Evolutionary conservation across 306 rosid species (phyloP), one percentile per base, ranked within the genome.

Genomic region (Trifolium repens): DNA sequence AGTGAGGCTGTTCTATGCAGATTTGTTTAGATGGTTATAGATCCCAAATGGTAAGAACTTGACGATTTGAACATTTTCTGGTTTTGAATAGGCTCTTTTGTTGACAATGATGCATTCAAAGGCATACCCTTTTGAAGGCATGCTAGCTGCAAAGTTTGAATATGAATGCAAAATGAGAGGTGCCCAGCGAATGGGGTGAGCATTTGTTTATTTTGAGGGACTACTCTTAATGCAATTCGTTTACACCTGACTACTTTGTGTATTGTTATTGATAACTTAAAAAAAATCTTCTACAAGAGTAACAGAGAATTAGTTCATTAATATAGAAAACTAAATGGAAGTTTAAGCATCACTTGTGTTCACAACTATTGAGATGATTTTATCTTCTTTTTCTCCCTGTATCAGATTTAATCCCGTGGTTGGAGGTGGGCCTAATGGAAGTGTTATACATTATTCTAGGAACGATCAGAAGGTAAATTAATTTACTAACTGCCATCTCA

Each of bases 81-180:
- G 67, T 82, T 80, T 84, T 80, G 75, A 30, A 61, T 78, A 94
- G 97, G 96, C 97, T 59, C 97, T 89, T 80, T 69, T 92, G 88
- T 92, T 80, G 84, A 92, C 99, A 40, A 92, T 94, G 94, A 63
- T 90, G 79, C 92, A 94, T 74, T 92, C 97, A 26, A 94, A 77
- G 84, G 57, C 82, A 7, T 76, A 86, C 85, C 96, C 96, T 77
- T 72, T 70, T 80, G 99, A 92, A 87, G 75, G 81, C 62, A 77
- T 82, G 83, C 85, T 94, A 58, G 91, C 97, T 9, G 97, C 97
- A 66, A 94, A 85, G 86, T 69, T 94, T 69, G 97, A 94, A 85
- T 90, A 94, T 78, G 97, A 94, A 87, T 87, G 99, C 92, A 89
- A 81, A 88, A 84, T 88, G 83, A 92, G 92, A 89, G 99, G 96